These are phyloP conservation scores for Babesia sp. DNA, from an alignment of 169 alveolate species.

Conservation along the genomic window DNA sequence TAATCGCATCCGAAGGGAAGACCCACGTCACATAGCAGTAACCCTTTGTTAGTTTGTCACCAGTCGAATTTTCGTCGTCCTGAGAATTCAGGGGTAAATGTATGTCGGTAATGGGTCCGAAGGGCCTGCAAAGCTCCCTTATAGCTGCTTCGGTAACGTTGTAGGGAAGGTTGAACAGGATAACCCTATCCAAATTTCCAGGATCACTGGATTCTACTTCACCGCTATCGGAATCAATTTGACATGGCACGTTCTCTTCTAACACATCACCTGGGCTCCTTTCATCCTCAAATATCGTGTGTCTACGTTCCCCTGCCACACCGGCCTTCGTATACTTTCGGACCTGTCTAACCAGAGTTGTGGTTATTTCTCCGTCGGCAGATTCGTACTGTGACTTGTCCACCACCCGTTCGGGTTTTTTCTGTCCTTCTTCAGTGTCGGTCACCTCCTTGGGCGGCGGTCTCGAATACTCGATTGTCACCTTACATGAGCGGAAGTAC, in stretches of 20 bases:
- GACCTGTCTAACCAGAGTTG: slow-evolving; percentile 40
- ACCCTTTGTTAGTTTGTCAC: slow-evolving; percentile 52
- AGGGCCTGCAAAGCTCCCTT: slow-evolving; percentile 61
- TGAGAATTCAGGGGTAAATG: slow-evolving; percentile 50
- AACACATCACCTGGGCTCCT: not conserved
- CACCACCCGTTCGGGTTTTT: slow-evolving; percentile 4
- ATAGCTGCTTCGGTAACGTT: slow-evolving; percentile 86
- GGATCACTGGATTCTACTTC: slow-evolving; percentile 24
- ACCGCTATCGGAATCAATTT: slow-evolving; percentile 5
- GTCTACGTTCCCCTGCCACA: slow-evolving; percentile 39
- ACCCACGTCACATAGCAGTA: slow-evolving; percentile 56
- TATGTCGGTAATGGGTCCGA: slow-evolving; percentile 57
- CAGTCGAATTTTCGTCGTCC: not conserved
- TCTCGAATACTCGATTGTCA: slow-evolving; percentile 82
- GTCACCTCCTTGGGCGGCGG: slow-evolving; percentile 66
- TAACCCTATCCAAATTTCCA: slow-evolving; percentile 73
- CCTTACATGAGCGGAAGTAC: slow-evolving; percentile 83
- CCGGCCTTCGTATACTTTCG: slow-evolving; percentile 61
- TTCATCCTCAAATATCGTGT: slow-evolving; percentile 35
- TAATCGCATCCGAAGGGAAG: slow-evolving; percentile 61
- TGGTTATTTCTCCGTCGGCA: slow-evolving; percentile 66
- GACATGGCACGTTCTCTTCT: not conserved
- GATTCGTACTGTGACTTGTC: slow-evolving; percentile 1
- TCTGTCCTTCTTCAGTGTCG: not conserved
- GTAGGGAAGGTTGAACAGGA: slow-evolving; percentile 87